Base-by-base conservation (phyloP, 768 basidiomycete genomes). In the Boletus rubescentipes region DNA sequence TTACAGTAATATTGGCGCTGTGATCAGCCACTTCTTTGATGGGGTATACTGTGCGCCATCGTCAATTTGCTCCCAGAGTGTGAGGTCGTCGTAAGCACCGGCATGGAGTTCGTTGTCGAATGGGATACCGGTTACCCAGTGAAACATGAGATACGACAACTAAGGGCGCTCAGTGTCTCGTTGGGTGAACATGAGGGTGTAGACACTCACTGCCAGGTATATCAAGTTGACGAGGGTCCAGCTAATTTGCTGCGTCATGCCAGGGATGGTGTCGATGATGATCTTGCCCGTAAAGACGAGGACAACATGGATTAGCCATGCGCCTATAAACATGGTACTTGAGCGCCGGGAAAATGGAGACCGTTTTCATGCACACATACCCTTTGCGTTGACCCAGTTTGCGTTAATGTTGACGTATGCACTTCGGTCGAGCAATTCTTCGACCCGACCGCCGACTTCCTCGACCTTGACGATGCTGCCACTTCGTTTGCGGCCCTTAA, bases 51-150 rank as follows among this genome's bases (percentile, higher is more conserved):
- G 97, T 1, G 95, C 97, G 36, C 97, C 97, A 46, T 91, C 89
- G 71, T 99, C 97, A 46, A 99, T 99, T 78, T 99, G 97, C 68
- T 99, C 97, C 97, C 97, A 99, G 30, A 99, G 77, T 0, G 97
- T 98, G 44, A 98, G 81, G 63, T 98, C 93, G 69, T 98, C 97
- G 73, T 96, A 99, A 12, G 93, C 97, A 21, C 97, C 97, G 11
- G 87, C 88, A 62, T 92, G 89, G 40, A 88, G 75, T 55, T 90
- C 86, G 52, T 84, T 86, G 64, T 93, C 88, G 70, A 98, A 98
- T 9, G 96, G 96, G 39, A 96, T 93, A 49, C 96, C 96, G 9
- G 94, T 98, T 46, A 94, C 93, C 81, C 91, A 93, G 68, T 98
- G 96, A 78, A 98, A 98, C 91, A 98, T 95, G 57, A 98, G 79